These are phyloP conservation scores for Trichophyton equinum DNA, from an alignment of 2,329 filamentous ascomycete genomes.

Conservation along the genomic window DNA sequence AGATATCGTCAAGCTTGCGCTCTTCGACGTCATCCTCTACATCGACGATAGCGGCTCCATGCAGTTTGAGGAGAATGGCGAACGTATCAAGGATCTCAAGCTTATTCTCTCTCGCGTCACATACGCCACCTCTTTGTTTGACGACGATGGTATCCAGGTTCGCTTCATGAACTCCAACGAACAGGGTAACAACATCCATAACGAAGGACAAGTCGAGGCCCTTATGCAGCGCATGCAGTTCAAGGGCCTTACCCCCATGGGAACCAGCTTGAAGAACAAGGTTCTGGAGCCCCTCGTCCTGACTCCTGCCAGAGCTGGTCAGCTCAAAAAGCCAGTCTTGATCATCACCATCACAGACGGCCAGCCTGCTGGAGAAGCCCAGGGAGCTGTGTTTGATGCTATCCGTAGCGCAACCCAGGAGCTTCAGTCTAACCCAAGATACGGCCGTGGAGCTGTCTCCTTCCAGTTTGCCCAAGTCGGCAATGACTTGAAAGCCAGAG, in stretches of 20 bases:
- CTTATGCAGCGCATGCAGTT: slow-evolving; percentile 49
- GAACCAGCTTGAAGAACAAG: slow-evolving; percentile 49
- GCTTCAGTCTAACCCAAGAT: slow-evolving; percentile 37
- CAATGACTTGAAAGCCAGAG: slow-evolving; percentile 51
- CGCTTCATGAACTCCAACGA: slow-evolving; percentile 56
- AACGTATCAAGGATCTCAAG: slow-evolving; percentile 54
- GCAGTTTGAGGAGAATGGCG: slow-evolving; percentile 54
- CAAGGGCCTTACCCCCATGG: slow-evolving; percentile 55
- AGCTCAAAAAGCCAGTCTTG: slow-evolving; percentile 50
- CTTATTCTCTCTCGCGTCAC: slow-evolving; percentile 52
- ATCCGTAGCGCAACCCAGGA: slow-evolving; percentile 44
- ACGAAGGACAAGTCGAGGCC: slow-evolving; percentile 45
- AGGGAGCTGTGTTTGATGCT: slow-evolving; percentile 44
- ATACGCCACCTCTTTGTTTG: slow-evolving; percentile 55
- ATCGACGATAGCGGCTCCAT: slow-evolving; percentile 60
- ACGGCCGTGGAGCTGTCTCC: slow-evolving; percentile 46
- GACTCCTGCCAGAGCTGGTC: slow-evolving; percentile 38
- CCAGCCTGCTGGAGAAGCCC: slow-evolving; percentile 51
- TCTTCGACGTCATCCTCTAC: slow-evolving; percentile 52
- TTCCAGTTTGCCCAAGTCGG: slow-evolving; percentile 61
- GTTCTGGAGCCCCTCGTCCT: slow-evolving; percentile 51
- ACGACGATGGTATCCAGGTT: slow-evolving; percentile 54
- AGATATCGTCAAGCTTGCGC: slow-evolving; percentile 49
- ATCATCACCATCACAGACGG: slow-evolving; percentile 56
- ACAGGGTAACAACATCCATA: slow-evolving; percentile 43